Conservation (phyloP, 2,329 filamentous ascomycete genomes). For the Pyrenochaeta sp. region DNA sequence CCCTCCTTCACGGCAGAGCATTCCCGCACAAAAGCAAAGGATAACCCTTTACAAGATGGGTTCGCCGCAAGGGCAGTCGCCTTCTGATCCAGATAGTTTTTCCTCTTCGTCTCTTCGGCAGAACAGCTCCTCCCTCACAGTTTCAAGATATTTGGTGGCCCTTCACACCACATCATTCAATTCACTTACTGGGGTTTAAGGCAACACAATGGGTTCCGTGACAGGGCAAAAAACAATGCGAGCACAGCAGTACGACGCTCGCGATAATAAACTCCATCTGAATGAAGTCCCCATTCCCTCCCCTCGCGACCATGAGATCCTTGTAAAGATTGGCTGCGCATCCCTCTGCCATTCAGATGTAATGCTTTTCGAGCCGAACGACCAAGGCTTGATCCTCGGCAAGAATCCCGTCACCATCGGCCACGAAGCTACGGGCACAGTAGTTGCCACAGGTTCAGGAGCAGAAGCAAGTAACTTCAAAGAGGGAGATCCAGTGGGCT, state of each 20-base stretch:
- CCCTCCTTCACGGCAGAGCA: slow-evolving; percentile 13
- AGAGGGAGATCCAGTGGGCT: slow-evolving; percentile 42
- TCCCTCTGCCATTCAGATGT: slow-evolving; percentile 54
- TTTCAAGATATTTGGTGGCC: neutral
- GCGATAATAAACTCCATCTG: slow-evolving; percentile 50
- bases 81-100: slow-evolving; percentile 1
- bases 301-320: slow-evolving; percentile 52
- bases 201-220: slow-evolving; percentile 20
- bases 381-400: slow-evolving; percentile 42
- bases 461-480: slow-evolving; percentile 39
- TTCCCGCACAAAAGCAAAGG: slow-evolving; percentile 12
- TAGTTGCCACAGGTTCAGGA: slow-evolving; percentile 34
- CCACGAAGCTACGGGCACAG: slow-evolving; percentile 43
- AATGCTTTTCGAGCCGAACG: slow-evolving; percentile 48
- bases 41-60: slow-evolving; percentile 5
- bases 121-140: neutral
- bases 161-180: neutral
- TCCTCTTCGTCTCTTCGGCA: neutral
- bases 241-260: slow-evolving; percentile 43
- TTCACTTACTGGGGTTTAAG: neutral
- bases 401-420: slow-evolving; percentile 45
- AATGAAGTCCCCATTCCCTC: slow-evolving; percentile 57
- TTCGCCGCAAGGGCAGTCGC: slow-evolving; percentile 2
- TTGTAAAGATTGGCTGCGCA: slow-evolving; percentile 51
- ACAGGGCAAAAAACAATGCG: slow-evolving; percentile 31